Conservation (phyloP, 2,329 filamentous ascomycete genomes). For the Ceratocystis huliohia region DNA sequence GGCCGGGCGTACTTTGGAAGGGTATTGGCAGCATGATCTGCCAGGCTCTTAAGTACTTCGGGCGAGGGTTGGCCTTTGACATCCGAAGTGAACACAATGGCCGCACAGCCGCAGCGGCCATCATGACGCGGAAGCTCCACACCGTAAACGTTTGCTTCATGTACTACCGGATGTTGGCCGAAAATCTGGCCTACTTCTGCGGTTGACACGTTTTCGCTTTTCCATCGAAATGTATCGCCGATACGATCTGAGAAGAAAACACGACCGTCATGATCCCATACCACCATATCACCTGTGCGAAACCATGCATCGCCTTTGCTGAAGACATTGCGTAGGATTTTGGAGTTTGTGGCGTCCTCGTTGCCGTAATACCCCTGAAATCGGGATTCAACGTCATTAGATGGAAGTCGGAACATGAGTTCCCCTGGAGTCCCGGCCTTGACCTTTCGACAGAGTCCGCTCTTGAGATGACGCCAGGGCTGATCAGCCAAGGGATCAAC, state of each 20-base stretch:
- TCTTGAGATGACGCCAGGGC: conserved; percentile 53
- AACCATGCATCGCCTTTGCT: conserved; percentile 69
- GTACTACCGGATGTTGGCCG: conserved; percentile 50
- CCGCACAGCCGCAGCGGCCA: conserved; percentile 70
- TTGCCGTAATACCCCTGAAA: conserved; percentile 82
- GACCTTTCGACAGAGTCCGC: conserved; percentile 53
- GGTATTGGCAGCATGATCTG: conserved; percentile 40
- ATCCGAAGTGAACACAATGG: conserved; percentile 45
- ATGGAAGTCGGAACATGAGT: conserved; percentile 57
- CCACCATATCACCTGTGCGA: conserved; percentile 69
- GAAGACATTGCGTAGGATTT: conserved; percentile 63
- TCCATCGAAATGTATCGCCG: conserved; percentile 68
- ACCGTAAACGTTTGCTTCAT: conserved; percentile 78
- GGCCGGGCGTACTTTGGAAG: conserved; percentile 67
- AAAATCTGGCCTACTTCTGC: conserved; percentile 68
- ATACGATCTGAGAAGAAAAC: conserved; percentile 73
- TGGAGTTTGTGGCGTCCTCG: conserved; percentile 53
- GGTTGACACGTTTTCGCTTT: conserved; percentile 73
- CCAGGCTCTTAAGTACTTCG: conserved; percentile 45
- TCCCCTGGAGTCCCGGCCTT: conserved; percentile 56
- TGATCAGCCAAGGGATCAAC: conserved; percentile 59
- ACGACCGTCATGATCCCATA: conserved; percentile 56
- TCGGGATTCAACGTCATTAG: conserved; percentile 45
- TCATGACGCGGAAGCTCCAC: conserved; percentile 69
- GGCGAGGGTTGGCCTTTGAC: conserved; percentile 32